Percentiles rank a stretch among this genome's conserved stretches.
Conservation (phyloP, 257 asterid genomes). For the Ehretia macrophylla region DNA sequence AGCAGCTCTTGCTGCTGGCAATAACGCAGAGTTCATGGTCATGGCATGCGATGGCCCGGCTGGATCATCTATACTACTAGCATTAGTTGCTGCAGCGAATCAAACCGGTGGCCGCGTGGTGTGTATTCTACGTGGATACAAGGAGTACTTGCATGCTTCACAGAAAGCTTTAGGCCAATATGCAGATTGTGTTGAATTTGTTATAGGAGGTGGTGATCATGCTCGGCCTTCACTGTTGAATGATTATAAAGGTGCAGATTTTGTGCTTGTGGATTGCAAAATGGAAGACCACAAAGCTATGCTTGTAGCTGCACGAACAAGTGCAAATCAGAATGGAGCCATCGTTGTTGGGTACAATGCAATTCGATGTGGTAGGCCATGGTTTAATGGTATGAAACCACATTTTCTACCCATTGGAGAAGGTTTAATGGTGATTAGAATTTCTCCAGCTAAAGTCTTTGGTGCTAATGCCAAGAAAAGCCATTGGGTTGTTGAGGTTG, state of each 20-base stretch:
- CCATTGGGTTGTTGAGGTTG: no score
- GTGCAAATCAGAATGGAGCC: conserved; percentile 1
- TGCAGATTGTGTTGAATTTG: conserved; percentile 14
- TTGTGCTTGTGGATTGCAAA: conserved; percentile 24
- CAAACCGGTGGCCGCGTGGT: conserved; percentile 21
- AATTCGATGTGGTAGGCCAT: conserved; percentile 5
- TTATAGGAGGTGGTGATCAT: conserved; percentile 11
- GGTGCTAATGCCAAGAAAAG: no score
- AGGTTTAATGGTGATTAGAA: conserved; percentile 17
- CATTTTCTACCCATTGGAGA: conserved; percentile 25
- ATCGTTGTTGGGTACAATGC: conserved; percentile 23
- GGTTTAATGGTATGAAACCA: conserved; percentile 7
- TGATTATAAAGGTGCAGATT: conserved; percentile 20
- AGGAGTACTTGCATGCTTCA: conserved; percentile 18
- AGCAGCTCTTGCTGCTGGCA: conserved; percentile 24
- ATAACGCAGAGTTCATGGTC: conserved; percentile 21
- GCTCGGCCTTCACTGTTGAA: conserved; percentile 5
- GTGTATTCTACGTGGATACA: conserved; percentile 11
- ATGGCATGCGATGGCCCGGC: conserved; percentile 11
- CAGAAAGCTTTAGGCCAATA: conserved; percentile 1
- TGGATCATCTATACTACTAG: conserved; percentile 6
- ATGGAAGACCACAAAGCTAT: conserved; percentile 8
- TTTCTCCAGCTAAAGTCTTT: no score
- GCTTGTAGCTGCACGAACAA: conserved; percentile 8
- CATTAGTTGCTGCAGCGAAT: conserved; percentile 20